Evolutionary conservation across 495 filamentous ascomycete genomes (phyloP).

Genomic region (Daldinia bambusicola): DNA sequence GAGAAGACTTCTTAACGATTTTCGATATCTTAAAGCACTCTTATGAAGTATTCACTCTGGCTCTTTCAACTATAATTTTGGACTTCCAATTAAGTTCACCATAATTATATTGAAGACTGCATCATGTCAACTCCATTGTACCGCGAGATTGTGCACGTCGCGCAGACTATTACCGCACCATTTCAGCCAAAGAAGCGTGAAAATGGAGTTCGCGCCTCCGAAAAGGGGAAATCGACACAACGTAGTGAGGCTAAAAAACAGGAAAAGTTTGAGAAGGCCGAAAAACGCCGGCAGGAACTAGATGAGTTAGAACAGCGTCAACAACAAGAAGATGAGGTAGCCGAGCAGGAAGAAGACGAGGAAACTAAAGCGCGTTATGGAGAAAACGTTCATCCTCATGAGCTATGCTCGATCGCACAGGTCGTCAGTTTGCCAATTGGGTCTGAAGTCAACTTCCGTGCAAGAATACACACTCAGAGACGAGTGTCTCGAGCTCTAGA

Average conservation of each 20-base stretch:
- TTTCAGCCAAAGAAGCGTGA: constrained; percentile 20
- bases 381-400: constrained; percentile 45
- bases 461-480: constrained; percentile 77
- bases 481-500: constrained; percentile 79
- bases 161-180: constrained; percentile 3
- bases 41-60: neutral
- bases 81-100: neutral
- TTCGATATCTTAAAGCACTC: neutral
- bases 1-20: neutral
- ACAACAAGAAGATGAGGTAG: constrained; percentile 46
- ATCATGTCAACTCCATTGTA: constrained; percentile 13
- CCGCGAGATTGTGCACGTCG: neutral
- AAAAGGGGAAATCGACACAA: constrained; percentile 24
- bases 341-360: constrained; percentile 50
- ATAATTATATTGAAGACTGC: neutral
- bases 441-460: constrained; percentile 74
- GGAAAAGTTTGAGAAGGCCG: constrained; percentile 48
- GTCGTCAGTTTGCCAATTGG: constrained; percentile 10
- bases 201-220: neutral
- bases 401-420: constrained; percentile 29
- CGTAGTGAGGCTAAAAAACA: constrained; percentile 28
- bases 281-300: constrained; percentile 50
- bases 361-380: constrained; percentile 65
- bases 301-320: constrained; percentile 56
- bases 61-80: neutral